Evolutionary conservation across 495 filamentous ascomycete genomes (phyloP).

Genomic region (Bryoglossum gracile): DNA sequence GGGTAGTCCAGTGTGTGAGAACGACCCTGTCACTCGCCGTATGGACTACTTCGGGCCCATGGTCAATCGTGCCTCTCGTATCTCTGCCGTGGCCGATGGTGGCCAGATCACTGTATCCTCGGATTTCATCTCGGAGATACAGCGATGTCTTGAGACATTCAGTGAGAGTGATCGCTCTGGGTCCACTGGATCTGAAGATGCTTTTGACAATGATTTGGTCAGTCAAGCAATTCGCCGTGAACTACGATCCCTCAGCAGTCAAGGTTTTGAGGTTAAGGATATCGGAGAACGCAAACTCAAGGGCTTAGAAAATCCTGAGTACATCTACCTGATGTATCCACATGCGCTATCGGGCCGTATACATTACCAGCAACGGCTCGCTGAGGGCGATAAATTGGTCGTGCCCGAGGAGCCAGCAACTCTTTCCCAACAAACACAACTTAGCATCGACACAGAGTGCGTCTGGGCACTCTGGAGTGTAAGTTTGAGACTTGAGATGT

Average conservation of each 20-base stretch:
- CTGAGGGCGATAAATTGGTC: constrained; percentile 15
- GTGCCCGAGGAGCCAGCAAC: constrained; percentile 19
- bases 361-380: constrained; percentile 44
- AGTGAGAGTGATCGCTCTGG: constrained; percentile 64
- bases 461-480: constrained; percentile 90
- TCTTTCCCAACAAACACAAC: constrained; percentile 25
- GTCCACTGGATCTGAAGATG: constrained; percentile 60
- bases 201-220: constrained; percentile 60
- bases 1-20: constrained; percentile 89
- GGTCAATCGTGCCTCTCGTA: constrained; percentile 93
- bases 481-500: constrained; percentile 80
- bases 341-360: constrained; percentile 75
- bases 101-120: constrained; percentile 94
- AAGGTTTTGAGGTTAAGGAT: constrained; percentile 95
- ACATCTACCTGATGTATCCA: constrained; percentile 89
- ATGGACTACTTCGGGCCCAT: constrained; percentile 99
- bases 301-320: constrained; percentile 94
- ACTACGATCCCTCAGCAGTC: constrained; percentile 75
- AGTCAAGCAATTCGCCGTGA: constrained; percentile 75
- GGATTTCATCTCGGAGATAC: constrained; percentile 94
- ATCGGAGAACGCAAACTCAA: constrained; percentile 92
- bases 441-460: constrained; percentile 62
- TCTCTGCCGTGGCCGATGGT: constrained; percentile 90
- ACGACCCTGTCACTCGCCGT: constrained; percentile 88
- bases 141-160: constrained; percentile 81